Conservation (phyloP, 83 land plant genomes). For the Picea abies region DNA sequence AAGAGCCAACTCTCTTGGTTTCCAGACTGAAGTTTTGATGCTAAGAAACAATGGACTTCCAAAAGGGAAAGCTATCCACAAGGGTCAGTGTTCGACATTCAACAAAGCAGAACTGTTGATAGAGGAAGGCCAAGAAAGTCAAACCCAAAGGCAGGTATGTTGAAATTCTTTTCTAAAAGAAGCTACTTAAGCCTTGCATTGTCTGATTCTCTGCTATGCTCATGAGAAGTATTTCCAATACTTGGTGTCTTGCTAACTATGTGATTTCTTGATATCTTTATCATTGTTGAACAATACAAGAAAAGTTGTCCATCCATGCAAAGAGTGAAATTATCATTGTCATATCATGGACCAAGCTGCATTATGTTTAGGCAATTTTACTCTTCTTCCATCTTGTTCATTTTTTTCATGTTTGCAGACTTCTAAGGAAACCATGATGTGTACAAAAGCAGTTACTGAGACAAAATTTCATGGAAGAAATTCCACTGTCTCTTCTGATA, state of each 20-base stretch:
- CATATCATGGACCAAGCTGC: not conserved
- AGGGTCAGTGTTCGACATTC: not conserved
- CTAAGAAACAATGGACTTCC: not conserved
- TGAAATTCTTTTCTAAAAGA: not conserved
- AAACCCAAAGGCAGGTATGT: conserved; percentile 6
- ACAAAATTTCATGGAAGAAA: conserved; percentile 11
- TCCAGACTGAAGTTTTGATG: not conserved
- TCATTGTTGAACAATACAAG: not conserved
- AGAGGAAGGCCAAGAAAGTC: not conserved
- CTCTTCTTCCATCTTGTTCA: not conserved
- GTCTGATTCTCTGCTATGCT: not conserved
- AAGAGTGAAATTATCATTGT: not conserved
- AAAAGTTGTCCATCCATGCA: not conserved
- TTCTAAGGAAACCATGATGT: not conserved
- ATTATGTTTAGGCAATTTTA: not conserved
- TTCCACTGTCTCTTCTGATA: not conserved
- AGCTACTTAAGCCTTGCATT: not conserved
- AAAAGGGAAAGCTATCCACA: conserved; percentile 13
- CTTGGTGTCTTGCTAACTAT: not conserved
- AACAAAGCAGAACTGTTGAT: conserved; percentile 2
- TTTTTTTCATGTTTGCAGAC: conserved; percentile 5
- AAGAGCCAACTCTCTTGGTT: not conserved
- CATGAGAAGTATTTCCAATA: not conserved
- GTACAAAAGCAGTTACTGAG: conserved; percentile 12
- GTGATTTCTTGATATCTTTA: not conserved